phyloP scores from a whole-genome alignment of 306 rosid species.

The Vicia villosa region DNA sequence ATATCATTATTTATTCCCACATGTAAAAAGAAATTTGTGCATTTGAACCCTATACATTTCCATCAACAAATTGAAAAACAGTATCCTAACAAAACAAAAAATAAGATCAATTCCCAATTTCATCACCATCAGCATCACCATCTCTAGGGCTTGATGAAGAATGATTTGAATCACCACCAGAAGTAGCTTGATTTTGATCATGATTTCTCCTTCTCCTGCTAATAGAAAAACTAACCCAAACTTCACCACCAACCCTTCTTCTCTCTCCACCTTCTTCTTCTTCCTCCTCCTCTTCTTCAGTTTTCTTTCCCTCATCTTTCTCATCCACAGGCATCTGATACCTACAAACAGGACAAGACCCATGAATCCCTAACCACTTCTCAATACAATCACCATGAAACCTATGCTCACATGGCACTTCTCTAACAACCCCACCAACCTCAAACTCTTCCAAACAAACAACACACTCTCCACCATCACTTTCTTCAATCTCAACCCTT shows the following conservation, averaged over 20 bases:
- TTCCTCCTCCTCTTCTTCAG: neutral
- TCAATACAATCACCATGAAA: slow-evolving; percentile 69
- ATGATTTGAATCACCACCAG: slow-evolving; percentile 41
- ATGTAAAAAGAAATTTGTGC: slow-evolving; percentile 29
- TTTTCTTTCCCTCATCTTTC: slow-evolving; percentile 48
- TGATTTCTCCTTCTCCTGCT: slow-evolving; percentile 39
- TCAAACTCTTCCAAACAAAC: slow-evolving; percentile 79
- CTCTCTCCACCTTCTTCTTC: slow-evolving; percentile 41
- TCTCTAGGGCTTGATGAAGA: slow-evolving; percentile 30
- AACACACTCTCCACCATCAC: slow-evolving; percentile 58
- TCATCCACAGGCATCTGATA: slow-evolving; percentile 70
- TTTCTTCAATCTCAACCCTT: slow-evolving; percentile 42
- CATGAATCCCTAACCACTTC: slow-evolving; percentile 79
- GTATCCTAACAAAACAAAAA: neutral
- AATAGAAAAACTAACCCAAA: slow-evolving; percentile 68
- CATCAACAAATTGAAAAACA: slow-evolving; percentile 1
- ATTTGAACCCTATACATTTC: slow-evolving; percentile 43
- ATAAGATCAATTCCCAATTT: slow-evolving; percentile 31
- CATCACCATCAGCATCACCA: slow-evolving; percentile 22
- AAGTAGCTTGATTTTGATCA: slow-evolving; percentile 15
- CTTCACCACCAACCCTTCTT: slow-evolving; percentile 42
- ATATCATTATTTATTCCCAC: slow-evolving; percentile 30
- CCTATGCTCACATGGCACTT: slow-evolving; percentile 79
- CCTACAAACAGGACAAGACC: slow-evolving; percentile 83
- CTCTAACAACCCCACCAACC: slow-evolving; percentile 50